Base-by-base conservation (phyloP, 2,329 filamentous ascomycete genomes). In the Botrytis squamosa region DNA sequence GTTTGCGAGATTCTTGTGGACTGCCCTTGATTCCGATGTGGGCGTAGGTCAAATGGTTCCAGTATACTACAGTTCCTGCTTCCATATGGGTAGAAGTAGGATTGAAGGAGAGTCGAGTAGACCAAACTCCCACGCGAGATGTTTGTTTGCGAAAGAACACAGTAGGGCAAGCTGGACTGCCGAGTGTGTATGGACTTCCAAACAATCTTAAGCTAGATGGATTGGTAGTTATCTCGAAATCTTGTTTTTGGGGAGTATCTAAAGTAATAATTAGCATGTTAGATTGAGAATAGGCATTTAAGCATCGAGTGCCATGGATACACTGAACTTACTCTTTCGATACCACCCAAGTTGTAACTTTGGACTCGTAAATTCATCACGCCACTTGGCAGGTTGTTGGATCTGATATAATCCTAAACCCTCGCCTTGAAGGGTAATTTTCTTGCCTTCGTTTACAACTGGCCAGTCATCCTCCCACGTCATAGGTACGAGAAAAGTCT, bases 381-480 rank as follows among this genome's bases (percentile, higher is more conserved):
- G 42, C 70, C 59, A 71, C 20, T 40, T 29, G 9, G 40, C 6
- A 6, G 42, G n/a, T 25, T 40, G 57, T 8, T 71, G 42, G 36
- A 52, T 25, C 29, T 33, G 59, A 55, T 71, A 71, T 29, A 65
- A n/a, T 52, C 59, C 59, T 4, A 44, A 44, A 12, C 70, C 60
- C 9, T 71, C n/a, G 6, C 57, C 33, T 22, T 71, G 29, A 9
- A 71, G 59, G 22, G 42, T 55, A 12, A 71, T 55, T 2, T 52
- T 64, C 36, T 52, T 71, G 42, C 59, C 44, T n/a, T 64, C 36
- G 22, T 71, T 71, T 8, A 71, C 42, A 8, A 84, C 60, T 0
- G 87, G 88, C 85, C 86, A 89, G 10, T 85, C 83, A 0, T 83
- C 84, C 6, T 83, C 79, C 88, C 86, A 90, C 0, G 81, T 85